Conservation (phyloP, 2,329 filamentous ascomycete genomes). For the Microsporum audouinii region DNA sequence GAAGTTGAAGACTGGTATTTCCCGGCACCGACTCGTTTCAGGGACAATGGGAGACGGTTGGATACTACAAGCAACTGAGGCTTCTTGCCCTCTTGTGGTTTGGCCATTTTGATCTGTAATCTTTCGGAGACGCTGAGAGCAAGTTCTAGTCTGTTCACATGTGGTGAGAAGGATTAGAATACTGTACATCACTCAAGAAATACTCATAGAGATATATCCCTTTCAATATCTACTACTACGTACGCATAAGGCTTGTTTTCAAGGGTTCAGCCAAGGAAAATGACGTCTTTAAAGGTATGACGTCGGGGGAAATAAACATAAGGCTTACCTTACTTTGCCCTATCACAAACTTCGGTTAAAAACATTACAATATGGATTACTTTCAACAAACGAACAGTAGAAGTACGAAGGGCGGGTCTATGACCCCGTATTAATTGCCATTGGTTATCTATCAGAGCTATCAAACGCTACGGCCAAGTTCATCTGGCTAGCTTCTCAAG, state of each 20-base stretch:
- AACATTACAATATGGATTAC: neutral
- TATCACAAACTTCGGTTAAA: neutral
- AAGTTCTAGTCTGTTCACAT: too few species aligned
- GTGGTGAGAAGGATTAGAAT: too few species aligned
- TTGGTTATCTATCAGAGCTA: constrained; percentile 1
- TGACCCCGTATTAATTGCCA: neutral
- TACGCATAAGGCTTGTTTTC: neutral
- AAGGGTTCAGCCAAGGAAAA: neutral
- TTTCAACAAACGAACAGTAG: neutral
- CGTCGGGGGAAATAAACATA: neutral
- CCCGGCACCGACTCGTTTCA: constrained; percentile 75
- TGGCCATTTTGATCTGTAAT: neutral
- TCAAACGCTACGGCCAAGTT: neutral
- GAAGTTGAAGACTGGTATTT: constrained; percentile 79
- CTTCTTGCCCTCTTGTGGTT: neutral
- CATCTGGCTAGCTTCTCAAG: neutral
- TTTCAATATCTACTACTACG: neutral
- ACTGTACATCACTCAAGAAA: too few species aligned
- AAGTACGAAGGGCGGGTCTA: neutral
- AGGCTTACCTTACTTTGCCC: neutral
- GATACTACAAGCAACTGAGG: constrained; percentile 55
- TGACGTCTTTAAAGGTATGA: neutral
- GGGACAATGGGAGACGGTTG: constrained; percentile 83
- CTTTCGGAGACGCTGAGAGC: too few species aligned
- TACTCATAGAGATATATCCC: neutral